Conservation (phyloP, 805 yeast genomes). For the Kazachstania viticola region DNA sequence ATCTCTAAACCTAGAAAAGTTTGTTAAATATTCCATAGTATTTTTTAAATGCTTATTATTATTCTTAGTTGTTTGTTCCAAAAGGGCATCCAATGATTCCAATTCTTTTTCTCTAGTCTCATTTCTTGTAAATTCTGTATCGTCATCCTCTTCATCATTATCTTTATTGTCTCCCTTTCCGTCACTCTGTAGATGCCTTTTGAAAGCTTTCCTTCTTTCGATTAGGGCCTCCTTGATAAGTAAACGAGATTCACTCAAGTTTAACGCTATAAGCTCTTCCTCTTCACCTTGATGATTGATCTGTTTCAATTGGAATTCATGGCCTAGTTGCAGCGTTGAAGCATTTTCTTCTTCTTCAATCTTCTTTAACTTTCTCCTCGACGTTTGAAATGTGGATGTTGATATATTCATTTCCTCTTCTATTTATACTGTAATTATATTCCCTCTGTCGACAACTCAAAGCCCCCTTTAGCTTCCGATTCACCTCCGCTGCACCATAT, state of each 20-base stretch:
- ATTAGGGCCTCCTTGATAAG: constrained; percentile 82
- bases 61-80: constrained; percentile 39
- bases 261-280: constrained; percentile 70
- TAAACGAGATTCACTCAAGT: constrained; percentile 80
- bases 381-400: constrained; percentile 75
- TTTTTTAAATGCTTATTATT: constrained; percentile 84
- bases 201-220: constrained; percentile 52
- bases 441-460: no score
- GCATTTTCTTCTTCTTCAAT: constrained; percentile 90
- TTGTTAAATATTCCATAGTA: constrained; percentile 75
- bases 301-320: constrained; percentile 80
- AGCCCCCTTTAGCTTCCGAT: no score
- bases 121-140: constrained; percentile 31
- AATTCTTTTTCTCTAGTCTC: constrained; percentile 36
- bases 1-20: constrained; percentile 83
- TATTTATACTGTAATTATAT: no score
- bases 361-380: constrained; percentile 59
- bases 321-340: constrained; percentile 74
- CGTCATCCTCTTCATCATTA: constrained; percentile 18
- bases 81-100: constrained; percentile 21
- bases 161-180: constrained; percentile 10
- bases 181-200: constrained; percentile 20
- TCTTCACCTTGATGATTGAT: constrained; percentile 69
- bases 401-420: constrained; percentile 76
- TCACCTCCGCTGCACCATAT: no score